Base-by-base conservation (phyloP, 2,329 filamentous ascomycete species). In the Sporothrix sp. region DNA sequence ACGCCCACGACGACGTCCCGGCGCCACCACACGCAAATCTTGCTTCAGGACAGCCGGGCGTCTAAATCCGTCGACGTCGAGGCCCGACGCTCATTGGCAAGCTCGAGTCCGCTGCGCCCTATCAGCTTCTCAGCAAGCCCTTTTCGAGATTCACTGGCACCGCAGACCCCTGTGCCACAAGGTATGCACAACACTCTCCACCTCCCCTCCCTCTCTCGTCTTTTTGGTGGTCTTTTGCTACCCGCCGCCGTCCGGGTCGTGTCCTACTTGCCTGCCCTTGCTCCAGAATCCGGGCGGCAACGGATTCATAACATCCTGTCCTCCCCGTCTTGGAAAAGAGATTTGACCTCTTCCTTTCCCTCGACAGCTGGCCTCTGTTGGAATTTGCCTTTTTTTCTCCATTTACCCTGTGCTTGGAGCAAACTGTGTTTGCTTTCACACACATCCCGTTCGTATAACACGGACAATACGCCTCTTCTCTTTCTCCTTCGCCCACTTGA, bases 301-400 rank as follows among this genome's bases (percentile, higher is more conserved):
- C 61, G 66, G 65, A 69, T 70, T 76, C 72, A 78, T 76, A 78
- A 78, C 69, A 70, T 65, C 62, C 37, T 64, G 58, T 61, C 63
- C 65, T 69, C 71, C 70, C 66, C 65, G 55, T 58, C 58, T 58
- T 61, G 61, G 61, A 56, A 11, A 23, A 7, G 20, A 37, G 23
- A 23, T 36, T 38, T 43, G 37, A 32, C 46, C 33, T 61, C 61
- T 39, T 32, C 48, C 16, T 61, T 56, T 61, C 64, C 58, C 63
- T 62, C 65, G 61, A 21, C 43, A 53, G 51, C 51, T 53, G 51
- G 51, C 35, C 51, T 53, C 51, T 52, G 51, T 53, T 53, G 47
- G 65, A 57, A 52, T 48, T 56, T 52, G 63, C 64, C 60, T 63
- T 60, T 57, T 63, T 60, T 57, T 59, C 60, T 64, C 57, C 58